Evolutionary conservation across 2,329 filamentous ascomycete species (phyloP), one percentile per base, ranked within the genome.

Genomic region (Thermothelomyces thermophilus): DNA sequence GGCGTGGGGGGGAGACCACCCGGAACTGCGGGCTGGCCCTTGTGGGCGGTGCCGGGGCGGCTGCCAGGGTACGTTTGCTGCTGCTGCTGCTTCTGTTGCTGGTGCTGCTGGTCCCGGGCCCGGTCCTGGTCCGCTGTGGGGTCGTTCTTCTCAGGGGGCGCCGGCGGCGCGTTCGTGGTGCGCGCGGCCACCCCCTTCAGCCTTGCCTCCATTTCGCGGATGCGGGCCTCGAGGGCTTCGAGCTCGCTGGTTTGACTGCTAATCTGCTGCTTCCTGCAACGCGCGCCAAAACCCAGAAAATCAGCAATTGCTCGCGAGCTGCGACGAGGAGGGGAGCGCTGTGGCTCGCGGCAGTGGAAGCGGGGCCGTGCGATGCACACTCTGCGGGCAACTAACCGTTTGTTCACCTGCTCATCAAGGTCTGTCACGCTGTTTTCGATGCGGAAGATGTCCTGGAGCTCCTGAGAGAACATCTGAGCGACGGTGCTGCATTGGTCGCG

Each of bases 401-500:
- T 79, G 65, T 88, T 79, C 53, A 95, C 81, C 58, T 86, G 80
- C 65, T 84, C 58, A 53, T 63, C 63, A 26, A 65, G 55, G 49
- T 62, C 60, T 26, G 60, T 55, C 42, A 62, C 55, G 54, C 84
- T 84, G 68, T 83, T 85, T 60, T 93, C 87, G 64, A 96, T 83
- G 63, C 86, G 85, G 73, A 96, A 96, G 60, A 94, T 85, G 65
- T 89, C 85, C 73, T 91, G 86, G 54, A 96, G 76, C 66, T 91
- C 87, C 39, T 82, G 75, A 52, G 89, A 91, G 71, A 96, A 95
- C 64, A 86, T 88, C 61, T 82, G 85, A 47, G 90, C 90, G 69
- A 95, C 83, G 54, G 87, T 93, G 56, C 90, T 95, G 69, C 41
- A 56, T 53, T 52, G 40, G 26, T 17, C 14, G 34, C 41, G 57